Percentiles rank a stretch among this genome's conserved stretches.
Evolutionary conservation across 2,329 filamentous ascomycete species (phyloP).

Genomic region (Aureobasidium sp.): DNA sequence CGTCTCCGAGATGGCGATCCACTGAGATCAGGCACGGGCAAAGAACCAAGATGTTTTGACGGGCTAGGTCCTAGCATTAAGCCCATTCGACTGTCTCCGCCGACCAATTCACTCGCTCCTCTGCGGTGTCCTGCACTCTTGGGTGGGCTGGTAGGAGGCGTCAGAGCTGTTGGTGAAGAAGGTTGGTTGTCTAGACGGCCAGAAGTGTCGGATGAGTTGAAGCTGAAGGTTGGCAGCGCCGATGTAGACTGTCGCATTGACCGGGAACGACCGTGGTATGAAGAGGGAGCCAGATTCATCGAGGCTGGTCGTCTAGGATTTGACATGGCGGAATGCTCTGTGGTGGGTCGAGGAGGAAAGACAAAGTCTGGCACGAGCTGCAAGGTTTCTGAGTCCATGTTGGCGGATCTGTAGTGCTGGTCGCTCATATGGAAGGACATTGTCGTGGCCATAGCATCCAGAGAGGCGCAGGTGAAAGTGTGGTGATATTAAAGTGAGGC

Average conservation of each 20-base stretch:
- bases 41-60: slow-evolving; percentile 55
- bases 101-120: slow-evolving; percentile 80
- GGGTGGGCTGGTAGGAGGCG: slow-evolving; percentile 40
- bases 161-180: slow-evolving; percentile 29
- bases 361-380: slow-evolving; percentile 43
- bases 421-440: slow-evolving; percentile 10
- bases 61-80: slow-evolving; percentile 61
- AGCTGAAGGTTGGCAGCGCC: slow-evolving; percentile 42
- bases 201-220: slow-evolving; percentile 40
- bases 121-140: slow-evolving; percentile 60
- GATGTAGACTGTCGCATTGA: slow-evolving; percentile 36
- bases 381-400: slow-evolving; percentile 21
- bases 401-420: slow-evolving; percentile 7
- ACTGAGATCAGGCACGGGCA: slow-evolving; percentile 47
- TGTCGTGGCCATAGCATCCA: slow-evolving; percentile 12
- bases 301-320: slow-evolving; percentile 26
- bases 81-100: slow-evolving; percentile 53
- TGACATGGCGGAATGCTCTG: slow-evolving; percentile 20
- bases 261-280: slow-evolving; percentile 30
- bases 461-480: not conserved
- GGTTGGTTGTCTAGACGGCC: slow-evolving; percentile 29
- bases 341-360: slow-evolving; percentile 37
- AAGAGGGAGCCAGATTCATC: slow-evolving; percentile 30
- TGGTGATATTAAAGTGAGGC: slow-evolving; percentile 2
- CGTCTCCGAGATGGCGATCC: slow-evolving; percentile 51